Evolutionary conservation across 164 flowering plant genomes (phyloP).

Genomic region (Magnolia officinalis): DNA sequence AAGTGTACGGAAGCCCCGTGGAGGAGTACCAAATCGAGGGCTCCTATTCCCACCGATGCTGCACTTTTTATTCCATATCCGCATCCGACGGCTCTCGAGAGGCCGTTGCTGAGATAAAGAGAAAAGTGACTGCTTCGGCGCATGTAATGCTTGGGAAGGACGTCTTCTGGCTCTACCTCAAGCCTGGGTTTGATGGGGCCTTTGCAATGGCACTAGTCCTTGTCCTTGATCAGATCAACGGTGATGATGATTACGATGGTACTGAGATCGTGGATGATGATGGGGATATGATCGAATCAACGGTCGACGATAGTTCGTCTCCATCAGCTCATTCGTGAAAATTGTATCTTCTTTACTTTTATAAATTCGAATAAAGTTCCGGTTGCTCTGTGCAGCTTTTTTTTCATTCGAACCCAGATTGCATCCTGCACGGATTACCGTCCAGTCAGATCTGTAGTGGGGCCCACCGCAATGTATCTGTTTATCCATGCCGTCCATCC

Average conservation of each 20-base stretch:
- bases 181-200: conserved; percentile 82
- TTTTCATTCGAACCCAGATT: no score
- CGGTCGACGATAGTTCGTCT: neutral
- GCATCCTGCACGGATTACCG: no score
- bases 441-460: no score
- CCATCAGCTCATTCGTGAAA: neutral
- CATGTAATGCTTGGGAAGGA: conserved; percentile 81
- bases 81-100: conserved; percentile 21
- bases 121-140: conserved; percentile 68
- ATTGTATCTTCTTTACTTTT: neutral
- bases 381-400: neutral
- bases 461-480: no score
- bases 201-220: conserved; percentile 91
- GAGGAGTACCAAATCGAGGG: conserved; percentile 90
- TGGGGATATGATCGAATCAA: neutral
- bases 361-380: neutral
- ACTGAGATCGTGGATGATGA: neutral
- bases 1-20: conserved; percentile 42
- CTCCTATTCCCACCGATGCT: conserved; percentile 48
- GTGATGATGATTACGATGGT: conserved; percentile 22
- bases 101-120: conserved; percentile 68
- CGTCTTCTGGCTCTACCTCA: conserved; percentile 62
- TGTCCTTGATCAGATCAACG: conserved; percentile 78
- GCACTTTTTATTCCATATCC: conserved; percentile 37
- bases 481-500: no score